Base-by-base conservation (phyloP, 2,329 filamentous ascomycete species). In the Zymoseptoria pseudotritici region DNA sequence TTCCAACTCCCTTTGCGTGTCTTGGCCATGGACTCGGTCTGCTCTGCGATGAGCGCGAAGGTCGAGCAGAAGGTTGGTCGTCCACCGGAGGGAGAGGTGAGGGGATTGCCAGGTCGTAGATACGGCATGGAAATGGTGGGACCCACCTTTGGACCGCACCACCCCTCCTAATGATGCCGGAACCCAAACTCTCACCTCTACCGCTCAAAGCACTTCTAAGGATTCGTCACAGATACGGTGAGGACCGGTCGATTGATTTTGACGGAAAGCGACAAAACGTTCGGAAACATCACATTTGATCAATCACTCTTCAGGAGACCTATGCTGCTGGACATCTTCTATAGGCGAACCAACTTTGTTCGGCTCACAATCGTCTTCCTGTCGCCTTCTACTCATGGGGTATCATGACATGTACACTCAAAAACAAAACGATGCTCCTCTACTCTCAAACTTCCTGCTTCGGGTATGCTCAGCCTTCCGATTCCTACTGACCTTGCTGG, bases 1-100 rank as follows among this genome's bases (percentile, higher is more conserved):
- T 73, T 74, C 59, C 66, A 71, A 17, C 69, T 72, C 13, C 36
- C 36, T 13, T 50, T 49, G 54, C 55, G 21, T 21, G 26, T 63
- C 50, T 42, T 60, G 50, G 65, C 57, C 65, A 66, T 67, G 36
- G 13, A 46, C 36, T 46, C 13, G 13, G 36, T 46, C 36, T 46
- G 13, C 36, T 46, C 36, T 46, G 36, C 36, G 36, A 46, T 46
- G 36, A 17, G 36, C 13, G 36, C 36, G 36, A n/a, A 46, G 36
- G 17, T 46, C 36, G 36, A 46, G 36, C 36, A 46, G 36, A 46
- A 46, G 36, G 11, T 46, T 46, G 36, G 36, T 46, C 36, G 36
- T 46, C 36, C 13, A 46, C 36, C 13, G 36, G 36, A 46, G 36
- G 36, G 17, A 46, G 36, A 17, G 36, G 36, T 17, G 36, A 46